Evolutionary conservation across 202 grass and related monocot species (phyloP), one percentile per base, ranked within the genome.

Genomic region (Eragrostis tef): DNA sequence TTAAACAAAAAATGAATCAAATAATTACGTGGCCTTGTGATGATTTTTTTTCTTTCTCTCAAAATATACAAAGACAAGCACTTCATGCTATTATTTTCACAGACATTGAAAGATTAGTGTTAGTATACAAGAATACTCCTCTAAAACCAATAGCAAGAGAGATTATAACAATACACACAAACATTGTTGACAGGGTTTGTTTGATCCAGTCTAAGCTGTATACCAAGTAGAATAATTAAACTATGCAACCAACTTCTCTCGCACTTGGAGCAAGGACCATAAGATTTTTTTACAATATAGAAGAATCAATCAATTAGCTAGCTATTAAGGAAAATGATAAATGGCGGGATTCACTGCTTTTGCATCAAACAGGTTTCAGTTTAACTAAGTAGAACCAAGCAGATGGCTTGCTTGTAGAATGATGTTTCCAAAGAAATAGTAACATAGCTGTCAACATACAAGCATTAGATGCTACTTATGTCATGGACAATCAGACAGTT

Each of bases 1-100:
- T 70, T 62, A 20, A 22, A 82, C n/a, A n/a, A n/a, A 39, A 39
- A 9, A 86, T 75, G 34, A 81, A 52, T 0, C 24, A 36, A 79
- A 7, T 42, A 58, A 64, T 46, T 57, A 83, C 0, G 50, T 77
- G 67, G 39, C 39, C 24, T 58, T 24, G 17, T 58, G 77, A 57
- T 16, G 13, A 67, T 59, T 62, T 57, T 19, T 19, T 11, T 43
- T 24, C 10, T 41, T 3, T 8, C 6, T 20, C 52, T 2, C 2
- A 13, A 25, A 43, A 59, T 25, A 9, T 44, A 21, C 19, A 29
- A 49, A 21, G 26, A 60, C 26, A 59, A 70, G 71, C 20, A 81
- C 26, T 26, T 26, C 5, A 12, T 74, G 43, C 34, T 12, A 54
- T 8, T 44, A 15, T 16, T 74, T 26, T 68, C 27, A 50, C 44